Evolutionary conservation across 176 grass and related monocot species (phyloP).

Genomic region (Elymus sibiricus): DNA sequence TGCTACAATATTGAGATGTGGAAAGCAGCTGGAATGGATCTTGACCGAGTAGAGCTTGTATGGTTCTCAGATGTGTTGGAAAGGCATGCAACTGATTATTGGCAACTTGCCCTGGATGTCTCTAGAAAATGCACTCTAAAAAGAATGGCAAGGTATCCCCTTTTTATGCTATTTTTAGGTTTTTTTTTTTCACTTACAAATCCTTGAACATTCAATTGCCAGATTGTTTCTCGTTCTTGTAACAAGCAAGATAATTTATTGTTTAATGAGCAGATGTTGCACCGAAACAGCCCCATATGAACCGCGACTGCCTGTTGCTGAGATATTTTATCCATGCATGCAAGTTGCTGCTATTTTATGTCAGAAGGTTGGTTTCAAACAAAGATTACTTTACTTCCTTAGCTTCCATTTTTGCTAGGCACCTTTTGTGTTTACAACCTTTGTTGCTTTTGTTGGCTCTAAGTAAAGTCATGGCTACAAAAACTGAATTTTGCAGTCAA

Average conservation of each 20-base stretch:
- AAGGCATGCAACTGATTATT: not conserved
- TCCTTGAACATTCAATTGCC: not conserved
- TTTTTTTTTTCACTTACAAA: not conserved
- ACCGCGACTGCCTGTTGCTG: not conserved
- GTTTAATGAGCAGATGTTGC: not conserved
- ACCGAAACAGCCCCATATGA: not conserved
- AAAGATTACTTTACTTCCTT: not conserved
- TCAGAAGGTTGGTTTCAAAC: not conserved
- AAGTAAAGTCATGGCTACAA: not conserved
- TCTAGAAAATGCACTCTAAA: not conserved
- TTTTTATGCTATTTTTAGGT: not conserved
- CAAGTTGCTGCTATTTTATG: constrained; percentile 1
- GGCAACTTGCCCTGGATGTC: not conserved
- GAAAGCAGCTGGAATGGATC: constrained; percentile 4
- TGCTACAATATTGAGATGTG: not conserved
- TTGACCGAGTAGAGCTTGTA: not conserved
- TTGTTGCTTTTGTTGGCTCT: not conserved
- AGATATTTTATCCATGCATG: constrained; percentile 3
- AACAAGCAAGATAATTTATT: not conserved
- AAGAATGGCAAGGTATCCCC: not conserved
- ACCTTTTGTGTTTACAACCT: not conserved
- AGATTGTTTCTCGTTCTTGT: not conserved
- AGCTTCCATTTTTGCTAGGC: not conserved
- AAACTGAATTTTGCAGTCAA: not conserved
- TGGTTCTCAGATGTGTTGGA: constrained; percentile 2